Base-by-base conservation (phyloP, 129 eudicot genomes). In the Apium graveolens region DNA sequence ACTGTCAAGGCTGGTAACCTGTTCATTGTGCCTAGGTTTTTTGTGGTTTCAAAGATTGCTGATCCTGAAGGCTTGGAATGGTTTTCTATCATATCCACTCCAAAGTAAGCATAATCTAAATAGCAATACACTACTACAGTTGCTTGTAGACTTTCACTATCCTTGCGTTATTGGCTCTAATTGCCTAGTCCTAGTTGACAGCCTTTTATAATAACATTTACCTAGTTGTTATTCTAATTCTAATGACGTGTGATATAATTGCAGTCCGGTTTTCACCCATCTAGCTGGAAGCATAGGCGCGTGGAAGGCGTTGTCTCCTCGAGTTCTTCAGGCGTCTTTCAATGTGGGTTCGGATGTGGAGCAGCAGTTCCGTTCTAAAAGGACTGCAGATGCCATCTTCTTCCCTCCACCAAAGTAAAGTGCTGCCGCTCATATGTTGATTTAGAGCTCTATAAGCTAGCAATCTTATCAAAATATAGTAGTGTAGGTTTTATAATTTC, bases 231-330 rank as follows among this genome's bases (percentile, higher is more conserved):
- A 1, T 55, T 24, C 65, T n/a, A n/a, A 44, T 42, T 13, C 13
- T 43, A 27, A 44, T 74, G 60, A 1, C 10, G 13, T 10, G n/a
- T 74, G 55, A 60, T 60, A 46, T 70, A 10, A 42, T 73, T 75
- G 89, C 87, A 86, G 86, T 69, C 97, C 97, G 14, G 82, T 86
- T 11, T 91, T 89, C 82, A 91, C 95, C 27, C 89, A 90, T 80
- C 80, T 92, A 91, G 97, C 97, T 53, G 96, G 97, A 85, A 90
- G 84, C 29, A 89, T 87, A 11, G 88, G 92, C 5, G 84, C 78
- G 1, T 90, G 92, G 88, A 90, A 90, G 86, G 93, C 90, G 3
- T 75, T 92, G 83, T 92, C 96, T 2, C 87, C 91, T 5, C 85
- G 87, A 83, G 96, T 90, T 81, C 69, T 90, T 42, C 93, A 86